phyloP scores from a whole-genome alignment of 225 moss, liverwort and hornwort genomes.

The Physcomitrium patens region DNA sequence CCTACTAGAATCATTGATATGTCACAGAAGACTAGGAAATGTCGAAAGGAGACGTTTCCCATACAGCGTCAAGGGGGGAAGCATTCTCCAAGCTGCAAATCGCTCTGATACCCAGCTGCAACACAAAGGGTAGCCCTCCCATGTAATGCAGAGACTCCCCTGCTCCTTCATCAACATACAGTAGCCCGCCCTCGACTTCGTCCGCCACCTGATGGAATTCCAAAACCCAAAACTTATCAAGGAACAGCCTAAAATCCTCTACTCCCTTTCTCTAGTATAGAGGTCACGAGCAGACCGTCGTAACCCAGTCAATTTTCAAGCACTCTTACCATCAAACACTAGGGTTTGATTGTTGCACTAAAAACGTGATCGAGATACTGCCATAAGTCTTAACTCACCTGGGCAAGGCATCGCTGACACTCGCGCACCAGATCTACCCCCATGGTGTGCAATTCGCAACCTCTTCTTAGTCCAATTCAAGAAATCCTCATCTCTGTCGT shows the following conservation, averaged over 20 bases:
- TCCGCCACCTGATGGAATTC: slow-evolving; percentile 70
- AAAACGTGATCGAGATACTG: neutral
- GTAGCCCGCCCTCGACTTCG: slow-evolving; percentile 77
- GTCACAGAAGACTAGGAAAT: slow-evolving; percentile 6
- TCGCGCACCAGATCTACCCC: slow-evolving; percentile 80
- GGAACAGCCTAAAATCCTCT: no score
- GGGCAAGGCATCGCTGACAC: slow-evolving; percentile 73
- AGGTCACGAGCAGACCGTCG: neutral
- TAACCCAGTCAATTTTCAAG: neutral
- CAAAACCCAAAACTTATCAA: neutral
- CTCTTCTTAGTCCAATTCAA: slow-evolving; percentile 15
- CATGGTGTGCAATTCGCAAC: slow-evolving; percentile 30
- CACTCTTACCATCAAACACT: neutral
- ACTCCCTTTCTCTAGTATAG: no score
- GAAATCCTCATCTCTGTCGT: slow-evolving; percentile 36
- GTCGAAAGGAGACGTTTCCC: slow-evolving; percentile 27
- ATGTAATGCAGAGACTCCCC: slow-evolving; percentile 87
- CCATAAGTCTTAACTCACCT: slow-evolving; percentile 38
- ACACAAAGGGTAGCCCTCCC: slow-evolving; percentile 81
- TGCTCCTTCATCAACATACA: slow-evolving; percentile 91
- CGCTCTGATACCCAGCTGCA: slow-evolving; percentile 79
- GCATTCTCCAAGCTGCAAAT: slow-evolving; percentile 94
- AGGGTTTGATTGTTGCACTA: slow-evolving; percentile 23
- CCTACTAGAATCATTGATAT: slow-evolving; percentile 3
- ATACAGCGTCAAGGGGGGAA: slow-evolving; percentile 87